Base-by-base conservation (phyloP, 1,139 yeast genomes). In the Hansenula anomala region DNA sequence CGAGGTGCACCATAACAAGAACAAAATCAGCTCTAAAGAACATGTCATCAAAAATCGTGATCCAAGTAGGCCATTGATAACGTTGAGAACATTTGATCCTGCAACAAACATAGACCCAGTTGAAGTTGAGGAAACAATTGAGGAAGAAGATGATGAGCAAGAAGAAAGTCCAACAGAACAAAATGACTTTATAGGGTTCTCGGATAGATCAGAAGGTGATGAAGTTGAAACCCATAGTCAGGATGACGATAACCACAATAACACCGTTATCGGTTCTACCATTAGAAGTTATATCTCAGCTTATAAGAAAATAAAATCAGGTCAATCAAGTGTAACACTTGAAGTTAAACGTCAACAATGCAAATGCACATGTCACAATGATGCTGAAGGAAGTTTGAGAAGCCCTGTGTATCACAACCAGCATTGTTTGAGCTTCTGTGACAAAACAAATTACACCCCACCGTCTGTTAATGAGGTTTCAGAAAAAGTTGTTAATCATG, bases 1-100 rank as follows among this genome's bases (percentile, higher is more conserved):
- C 19, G 67, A 65, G 36, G 62, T 64, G 38, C 60, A 64, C 37
- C 71, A 67, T 37, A 63, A 62, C 48, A 70, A 67, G 58, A 72
- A 73, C 52, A 67, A 64, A 51, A 55, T 61, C 26, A 54, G 63
- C 28, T 56, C 55, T 22, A 64, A 67, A 42, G 70, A 71, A 1
- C 51, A 64, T 19, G 62, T 73, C 5, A 60, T 73, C 13, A 68
- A 69, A 17, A 49, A 67, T 14, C 66, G 64, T 44, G 60, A 68
- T 35, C 60, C 61, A 24, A 59, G 63, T 37, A 58, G 60, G 37
- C 69, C 64, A 9, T 55, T 74, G 22, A 51, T 68, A 10, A 67
- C 78, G 6, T 59, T 71, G n/a, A n/a, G n/a, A n/a, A 40, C 52
- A 76, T 36, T 58, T 66, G 1, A 51, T n/a, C n/a, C n/a, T n/a